A percentile compares a stretch with the other conserved stretches of the same genome.
These are phyloP conservation scores for Neurospora terricola DNA, from an alignment of 495 filamentous ascomycete species.

Conservation along the genomic window DNA sequence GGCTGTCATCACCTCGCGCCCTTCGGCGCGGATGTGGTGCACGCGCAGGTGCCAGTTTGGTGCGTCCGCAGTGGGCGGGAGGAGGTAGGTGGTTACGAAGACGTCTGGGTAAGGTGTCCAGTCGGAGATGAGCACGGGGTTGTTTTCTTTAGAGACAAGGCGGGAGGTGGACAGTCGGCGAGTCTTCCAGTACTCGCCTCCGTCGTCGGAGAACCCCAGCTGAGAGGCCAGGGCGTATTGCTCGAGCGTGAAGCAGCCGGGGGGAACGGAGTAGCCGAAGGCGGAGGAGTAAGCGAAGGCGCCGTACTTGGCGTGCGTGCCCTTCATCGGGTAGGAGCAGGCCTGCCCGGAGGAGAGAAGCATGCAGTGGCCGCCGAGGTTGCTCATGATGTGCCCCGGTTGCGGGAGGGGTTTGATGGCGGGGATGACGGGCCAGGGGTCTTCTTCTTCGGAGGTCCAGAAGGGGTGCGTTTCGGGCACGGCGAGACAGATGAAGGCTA, in stretches of 20 bases:
- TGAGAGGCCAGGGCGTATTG: slow-evolving; percentile 66
- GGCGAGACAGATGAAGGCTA: slow-evolving; percentile 64
- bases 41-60: slow-evolving; percentile 62
- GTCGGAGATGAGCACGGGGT: slow-evolving; percentile 50
- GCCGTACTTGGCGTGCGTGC: slow-evolving; percentile 74
- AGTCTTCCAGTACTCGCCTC: slow-evolving; percentile 71
- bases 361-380: slow-evolving; percentile 57
- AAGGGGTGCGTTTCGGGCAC: slow-evolving; percentile 61
- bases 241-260: slow-evolving; percentile 63
- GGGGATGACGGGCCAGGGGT: slow-evolving; percentile 45
- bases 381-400: slow-evolving; percentile 57
- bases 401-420: slow-evolving; percentile 48
- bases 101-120: slow-evolving; percentile 64
- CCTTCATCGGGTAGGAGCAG: slow-evolving; percentile 70
- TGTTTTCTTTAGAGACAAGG: slow-evolving; percentile 38
- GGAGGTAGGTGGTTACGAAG: slow-evolving; percentile 49
- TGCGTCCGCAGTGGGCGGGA: slow-evolving; percentile 43
- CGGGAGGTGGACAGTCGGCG: slow-evolving; percentile 48
- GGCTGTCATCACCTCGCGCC: slow-evolving; percentile 51
- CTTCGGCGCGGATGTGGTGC: slow-evolving; percentile 45
- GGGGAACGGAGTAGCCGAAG: slow-evolving; percentile 68
- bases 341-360: slow-evolving; percentile 65
- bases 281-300: slow-evolving; percentile 65
- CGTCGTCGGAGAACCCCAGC: slow-evolving; percentile 67
- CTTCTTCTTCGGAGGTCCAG: slow-evolving; percentile 58